phyloP scores from a whole-genome alignment of 306 rosid genomes.

The Pueraria montana region DNA sequence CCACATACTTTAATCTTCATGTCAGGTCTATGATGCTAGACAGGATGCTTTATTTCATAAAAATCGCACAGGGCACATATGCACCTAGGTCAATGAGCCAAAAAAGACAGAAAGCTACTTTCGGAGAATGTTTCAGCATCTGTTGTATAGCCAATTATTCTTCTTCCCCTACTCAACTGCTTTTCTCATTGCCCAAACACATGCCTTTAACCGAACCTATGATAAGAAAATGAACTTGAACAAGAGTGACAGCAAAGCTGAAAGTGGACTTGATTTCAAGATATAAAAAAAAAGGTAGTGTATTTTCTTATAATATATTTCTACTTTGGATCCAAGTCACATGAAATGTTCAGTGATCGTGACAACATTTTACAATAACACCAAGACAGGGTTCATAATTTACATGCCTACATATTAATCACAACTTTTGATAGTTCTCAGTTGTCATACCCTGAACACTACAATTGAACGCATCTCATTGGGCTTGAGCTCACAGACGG shows the following conservation, averaged over 20 bases:
- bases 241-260: constrained; percentile 23
- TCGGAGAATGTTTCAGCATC: neutral
- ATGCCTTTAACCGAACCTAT: neutral
- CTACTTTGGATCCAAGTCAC: neutral
- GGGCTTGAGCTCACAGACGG: neutral
- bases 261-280: constrained; percentile 7
- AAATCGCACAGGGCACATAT: too few relatives aligned
- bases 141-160: neutral
- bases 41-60: neutral
- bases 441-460: neutral
- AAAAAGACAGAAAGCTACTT: too few relatives aligned
- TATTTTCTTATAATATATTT: neutral
- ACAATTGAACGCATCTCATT: neutral
- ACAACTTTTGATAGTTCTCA: neutral
- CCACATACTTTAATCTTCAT: neutral
- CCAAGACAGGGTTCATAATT: neutral
- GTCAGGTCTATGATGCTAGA: constrained; percentile 21
- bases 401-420: too few relatives aligned
- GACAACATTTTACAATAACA: constrained; percentile 9
- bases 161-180: neutral
- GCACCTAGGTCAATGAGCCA: too few relatives aligned
- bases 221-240: constrained; percentile 1
- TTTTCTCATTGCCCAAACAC: neutral
- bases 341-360: neutral
- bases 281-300: neutral